phyloP scores from a whole-genome alignment of 768 basidiomycete genomes.

The Pholiota conissans region DNA sequence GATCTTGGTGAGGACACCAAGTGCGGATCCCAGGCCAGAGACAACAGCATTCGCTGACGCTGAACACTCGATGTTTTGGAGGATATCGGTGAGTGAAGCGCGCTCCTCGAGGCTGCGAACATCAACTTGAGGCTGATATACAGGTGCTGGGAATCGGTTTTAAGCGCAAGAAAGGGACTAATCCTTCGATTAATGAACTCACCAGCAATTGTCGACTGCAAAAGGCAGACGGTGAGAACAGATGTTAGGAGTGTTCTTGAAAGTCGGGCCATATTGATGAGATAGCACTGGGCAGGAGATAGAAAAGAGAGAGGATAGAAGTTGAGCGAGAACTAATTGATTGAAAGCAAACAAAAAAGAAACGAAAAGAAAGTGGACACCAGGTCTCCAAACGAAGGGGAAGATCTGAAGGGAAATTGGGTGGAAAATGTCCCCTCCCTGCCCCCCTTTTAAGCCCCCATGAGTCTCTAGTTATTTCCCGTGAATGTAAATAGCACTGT shows the following conservation, averaged over 20 bases:
- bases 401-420: constrained; percentile 15
- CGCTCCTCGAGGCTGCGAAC: constrained; percentile 16
- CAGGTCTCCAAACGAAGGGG: constrained; percentile 16
- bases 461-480: not conserved
- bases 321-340: constrained; percentile 5
- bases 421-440: not conserved
- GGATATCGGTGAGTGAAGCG: constrained; percentile 15
- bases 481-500: not conserved
- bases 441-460: not conserved
- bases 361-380: constrained; percentile 16
- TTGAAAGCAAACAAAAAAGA: constrained; percentile 15
- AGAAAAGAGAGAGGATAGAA: constrained; percentile 8
- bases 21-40: constrained; percentile 19
- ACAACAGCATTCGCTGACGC: constrained; percentile 20
- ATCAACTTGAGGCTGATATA: constrained; percentile 10
- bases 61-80: constrained; percentile 25
- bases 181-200: not conserved
- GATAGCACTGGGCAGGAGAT: not conserved
- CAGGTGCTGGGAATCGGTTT: constrained; percentile 9
- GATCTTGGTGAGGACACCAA: constrained; percentile 20
- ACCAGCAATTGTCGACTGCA: constrained; percentile 21
- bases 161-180: not conserved
- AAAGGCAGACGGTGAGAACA: constrained; percentile 14
- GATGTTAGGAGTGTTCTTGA: constrained; percentile 16
- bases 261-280: constrained; percentile 12